Evolutionary conservation across 805 yeast genomes (phyloP), one percentile per base, ranked within the genome.

Genomic region (Babjeviella inositovora): DNA sequence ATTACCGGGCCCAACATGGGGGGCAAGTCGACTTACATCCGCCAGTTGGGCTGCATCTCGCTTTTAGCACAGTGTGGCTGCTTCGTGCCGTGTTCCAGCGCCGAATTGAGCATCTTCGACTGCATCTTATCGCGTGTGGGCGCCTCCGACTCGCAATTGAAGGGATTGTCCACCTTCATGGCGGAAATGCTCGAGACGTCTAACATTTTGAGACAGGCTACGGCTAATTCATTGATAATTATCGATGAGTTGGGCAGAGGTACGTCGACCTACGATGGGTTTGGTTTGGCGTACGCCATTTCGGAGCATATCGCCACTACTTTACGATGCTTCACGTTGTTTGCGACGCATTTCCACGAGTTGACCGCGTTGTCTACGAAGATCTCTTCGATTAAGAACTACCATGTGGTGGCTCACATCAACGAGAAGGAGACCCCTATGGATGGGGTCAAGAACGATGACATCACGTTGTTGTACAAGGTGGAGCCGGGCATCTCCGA

Each of bases 1-100:
- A 81, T 90, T 13, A 85, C 96, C 0, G 96, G 96, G 16, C 96
- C 96, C 17, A 85, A 85, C 43, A 85, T 85, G 96, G 96, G 96
- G 31, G 96, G 96, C 41, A 85, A 85, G 45, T 82, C 94, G 0
- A 85, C 96, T 0, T 85, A 79, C 43, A 82, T 85, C 23, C 62
- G 95, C 32, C 93, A 85, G 38, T 59, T 80, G 22, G 96, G 95
- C 8, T 90, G 77, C 1, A 74, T 84, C 26, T 73, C 90, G 3
- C 50, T 85, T 22, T 62, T 85, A 79, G 79, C 81, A 14, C 96
- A 85, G 43, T 66, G 82, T 11, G 96, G 96, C 1, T 75, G 90
- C 28, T 85, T 75, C 40, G 70, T 85, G 13, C 98, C 98, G 2
- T 74, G 76, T 30, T 52, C 53, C 8, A 57, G 55, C 18, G 85